Evolutionary conservation across 108 stramenopile genomes (phyloP), one percentile per base, ranked within the genome.

Genomic region (Chaetoceros tenuissimus): DNA sequence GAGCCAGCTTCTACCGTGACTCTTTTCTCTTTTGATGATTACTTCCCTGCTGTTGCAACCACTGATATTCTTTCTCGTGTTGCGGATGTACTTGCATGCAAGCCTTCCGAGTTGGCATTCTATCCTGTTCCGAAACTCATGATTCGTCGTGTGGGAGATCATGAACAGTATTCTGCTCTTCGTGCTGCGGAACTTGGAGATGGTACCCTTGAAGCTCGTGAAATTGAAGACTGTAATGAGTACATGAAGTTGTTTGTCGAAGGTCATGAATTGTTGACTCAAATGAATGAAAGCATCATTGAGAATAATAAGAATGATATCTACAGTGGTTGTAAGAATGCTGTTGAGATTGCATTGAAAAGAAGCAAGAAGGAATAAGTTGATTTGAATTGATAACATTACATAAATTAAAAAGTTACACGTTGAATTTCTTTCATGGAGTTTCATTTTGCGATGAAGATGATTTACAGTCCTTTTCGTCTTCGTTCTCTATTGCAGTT

Each of bases 91-190:
- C 69, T 95, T 51, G 75, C 82, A 1, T 88, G 86, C 76, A 94
- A 94, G 68, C 92, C 92, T 17, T 80, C 78, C 48, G 92, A 94
- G 68, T 58, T 94, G 55, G 94, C 94, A 25, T 94, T 94, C 65
- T 94, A 94, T 55, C 82, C 84, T 28, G 65, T 92, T 47, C 94
- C 94, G 57, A 94, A 92, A 60, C 68, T 94, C 26, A 85, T 89
- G 68, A 90, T 94, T 69, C 90, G 94, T 58, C 82, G 94, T 45
- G 94, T 94, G 24, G 86, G 94, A 34, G 94, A 94, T 60, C 94
- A 94, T 55, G 94, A 94, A 57, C 85, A 82, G 22, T 83, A 87
- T 76, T 92, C 90, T 1, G 90, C 90, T 17, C 65, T 72, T 44
- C 89, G 94, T 43, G 84, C 94, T 31, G 64, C 77, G 2, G 90